These are phyloP conservation scores for Hericium coralloides DNA, from an alignment of 768 basidiomycete genomes.

Conservation along the genomic window DNA sequence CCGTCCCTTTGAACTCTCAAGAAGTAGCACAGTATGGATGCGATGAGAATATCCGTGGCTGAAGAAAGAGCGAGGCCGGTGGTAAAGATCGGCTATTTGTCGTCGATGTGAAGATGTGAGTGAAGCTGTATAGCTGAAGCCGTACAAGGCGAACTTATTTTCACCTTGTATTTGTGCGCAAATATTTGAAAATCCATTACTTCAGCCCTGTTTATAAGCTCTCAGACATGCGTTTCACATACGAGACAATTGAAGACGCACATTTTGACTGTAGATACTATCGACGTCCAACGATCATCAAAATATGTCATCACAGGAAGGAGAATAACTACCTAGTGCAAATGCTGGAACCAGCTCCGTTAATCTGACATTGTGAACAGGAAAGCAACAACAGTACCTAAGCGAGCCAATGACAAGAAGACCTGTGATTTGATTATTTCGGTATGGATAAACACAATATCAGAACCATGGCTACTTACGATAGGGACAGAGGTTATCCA, in stretches of 20 bases:
- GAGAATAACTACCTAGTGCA: too few relatives aligned
- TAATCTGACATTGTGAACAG: too few relatives aligned
- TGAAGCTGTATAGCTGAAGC: not conserved
- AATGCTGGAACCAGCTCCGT: too few relatives aligned
- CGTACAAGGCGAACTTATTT: too few relatives aligned
- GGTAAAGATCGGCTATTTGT: not conserved
- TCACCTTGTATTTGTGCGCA: not conserved
- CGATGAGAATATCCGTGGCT: not conserved
- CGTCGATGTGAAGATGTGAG: not conserved
- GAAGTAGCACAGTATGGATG: not conserved
- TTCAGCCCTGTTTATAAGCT: too few relatives aligned
- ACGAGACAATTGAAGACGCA: not conserved
- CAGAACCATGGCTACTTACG: not conserved
- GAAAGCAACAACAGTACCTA: too few relatives aligned
- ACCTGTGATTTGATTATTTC: too few relatives aligned
- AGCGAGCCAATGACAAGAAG: too few relatives aligned
- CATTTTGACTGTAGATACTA: not conserved
- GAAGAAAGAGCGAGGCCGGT: not conserved
- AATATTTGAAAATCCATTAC: not conserved
- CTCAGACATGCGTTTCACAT: too few relatives aligned
- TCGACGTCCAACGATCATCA: not conserved
- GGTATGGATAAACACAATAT: too few relatives aligned
- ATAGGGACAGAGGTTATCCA: not conserved
- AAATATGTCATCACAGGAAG: too few relatives aligned
- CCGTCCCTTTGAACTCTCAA: not conserved